phyloP scores from a whole-genome alignment of 2,329 filamentous ascomycete genomes.

The Penicillium griseofulvum region DNA sequence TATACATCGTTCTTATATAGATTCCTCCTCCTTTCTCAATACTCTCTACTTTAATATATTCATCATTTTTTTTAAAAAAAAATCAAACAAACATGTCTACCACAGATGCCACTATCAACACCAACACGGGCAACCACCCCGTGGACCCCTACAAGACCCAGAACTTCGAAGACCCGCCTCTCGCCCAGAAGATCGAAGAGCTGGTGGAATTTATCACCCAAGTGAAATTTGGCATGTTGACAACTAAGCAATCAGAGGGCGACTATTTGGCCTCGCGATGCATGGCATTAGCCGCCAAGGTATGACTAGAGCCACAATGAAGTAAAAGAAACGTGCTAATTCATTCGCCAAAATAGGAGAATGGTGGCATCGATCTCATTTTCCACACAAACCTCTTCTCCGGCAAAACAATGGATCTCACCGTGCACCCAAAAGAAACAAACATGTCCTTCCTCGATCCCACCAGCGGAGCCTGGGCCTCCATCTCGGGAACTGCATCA shows the following conservation, averaged over 20 bases:
- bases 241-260: constrained; percentile 62
- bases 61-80: neutral
- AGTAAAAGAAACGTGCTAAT: neutral
- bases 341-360: constrained; percentile 55
- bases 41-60: neutral
- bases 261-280: constrained; percentile 73
- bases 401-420: constrained; percentile 79
- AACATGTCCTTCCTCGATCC: constrained; percentile 78
- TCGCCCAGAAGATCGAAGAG: constrained; percentile 74
- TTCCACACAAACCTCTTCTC: constrained; percentile 92
- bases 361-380: constrained; percentile 74
- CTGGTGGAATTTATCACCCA: constrained; percentile 67
- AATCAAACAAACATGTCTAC: constrained; percentile 23
- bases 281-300: constrained; percentile 80
- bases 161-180: constrained; percentile 67
- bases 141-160: constrained; percentile 78
- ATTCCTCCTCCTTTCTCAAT: neutral
- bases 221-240: constrained; percentile 87
- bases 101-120: constrained; percentile 48
- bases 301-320: constrained; percentile 37
- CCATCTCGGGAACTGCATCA: constrained; percentile 69
- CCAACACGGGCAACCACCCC: constrained; percentile 60
- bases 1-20: constrained; percentile 13
- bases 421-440: constrained; percentile 65
- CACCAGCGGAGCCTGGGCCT: constrained; percentile 78